Evolutionary conservation across 345 rosid genomes (phyloP).

Genomic region (Diplotaxis tenuifolia): DNA sequence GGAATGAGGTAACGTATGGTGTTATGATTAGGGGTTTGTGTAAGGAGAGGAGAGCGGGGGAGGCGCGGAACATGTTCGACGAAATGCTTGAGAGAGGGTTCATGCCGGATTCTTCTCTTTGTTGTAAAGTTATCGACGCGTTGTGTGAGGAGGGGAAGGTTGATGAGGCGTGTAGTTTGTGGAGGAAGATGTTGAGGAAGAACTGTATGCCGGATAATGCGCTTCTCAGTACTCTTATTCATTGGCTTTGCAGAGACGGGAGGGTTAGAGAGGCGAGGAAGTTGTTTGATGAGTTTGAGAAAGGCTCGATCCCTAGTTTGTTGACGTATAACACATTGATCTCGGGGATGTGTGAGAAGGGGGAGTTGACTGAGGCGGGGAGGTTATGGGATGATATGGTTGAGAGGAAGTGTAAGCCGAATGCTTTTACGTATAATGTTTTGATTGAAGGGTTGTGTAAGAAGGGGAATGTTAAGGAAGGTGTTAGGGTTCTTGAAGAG

Average conservation of each 20-base stretch:
- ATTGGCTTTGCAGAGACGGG: slow-evolving; percentile 85
- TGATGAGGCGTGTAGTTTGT: slow-evolving; percentile 63
- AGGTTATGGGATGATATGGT: slow-evolving; percentile 86
- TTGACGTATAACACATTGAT: slow-evolving; percentile 76
- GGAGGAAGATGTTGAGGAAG: slow-evolving; percentile 71
- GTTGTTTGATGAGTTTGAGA: slow-evolving; percentile 75
- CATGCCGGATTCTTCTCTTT: slow-evolving; percentile 64
- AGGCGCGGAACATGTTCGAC: slow-evolving; percentile 63
- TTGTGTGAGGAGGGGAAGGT: slow-evolving; percentile 69
- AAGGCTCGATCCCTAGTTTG: slow-evolving; percentile 63
- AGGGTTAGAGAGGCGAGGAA: slow-evolving; percentile 65
- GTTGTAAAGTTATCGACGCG: slow-evolving; percentile 73
- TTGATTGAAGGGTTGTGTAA: slow-evolving; percentile 68
- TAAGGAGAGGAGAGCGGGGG: slow-evolving; percentile 61
- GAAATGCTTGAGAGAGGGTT: slow-evolving; percentile 72
- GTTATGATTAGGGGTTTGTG: slow-evolving; percentile 77
- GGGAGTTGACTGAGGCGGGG: slow-evolving; percentile 69
- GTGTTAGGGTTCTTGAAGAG: slow-evolving; percentile 63
- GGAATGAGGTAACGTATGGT: slow-evolving; percentile 87
- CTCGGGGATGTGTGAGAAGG: slow-evolving; percentile 76
- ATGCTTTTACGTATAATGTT: slow-evolving; percentile 70
- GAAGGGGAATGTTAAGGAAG: slow-evolving; percentile 67
- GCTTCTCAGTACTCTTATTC: slow-evolving; percentile 68
- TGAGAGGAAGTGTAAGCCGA: slow-evolving; percentile 70
- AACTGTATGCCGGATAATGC: slow-evolving; percentile 76